Evolutionary conservation across 2,329 filamentous ascomycete genomes (phyloP), one percentile per base, ranked within the genome.

Genomic region (Uncinocarpus reesii): DNA sequence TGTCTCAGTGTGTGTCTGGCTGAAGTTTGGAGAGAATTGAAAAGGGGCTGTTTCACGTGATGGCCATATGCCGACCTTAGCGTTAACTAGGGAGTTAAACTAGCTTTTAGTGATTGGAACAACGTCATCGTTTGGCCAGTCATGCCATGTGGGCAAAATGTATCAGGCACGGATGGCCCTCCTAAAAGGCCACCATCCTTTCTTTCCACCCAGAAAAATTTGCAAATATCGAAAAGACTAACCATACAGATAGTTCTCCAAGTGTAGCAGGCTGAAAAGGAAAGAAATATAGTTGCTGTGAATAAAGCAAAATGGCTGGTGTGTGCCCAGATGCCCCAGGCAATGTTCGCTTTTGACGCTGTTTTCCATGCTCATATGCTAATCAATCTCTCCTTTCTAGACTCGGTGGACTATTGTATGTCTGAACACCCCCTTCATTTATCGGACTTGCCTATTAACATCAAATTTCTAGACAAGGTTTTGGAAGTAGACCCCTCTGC

Each of bases 401-500:
- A 32, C 70, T 7, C 76, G 75, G 74, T 77, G 16, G 73, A 81
- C 58, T 81, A 81, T 60, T 81, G 78, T 79, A 68, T 58, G 73
- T 57, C 51, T 48, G 13, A 26, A 23, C 18, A 24, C 21, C 2
- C 4, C 20, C 11, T 8, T 31, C 5, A 11, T 20, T 8, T 15
- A 18, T 3, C 41, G 16, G 16, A 24, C 29, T 4, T 24, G 3
- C 29, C 15, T 10, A 31, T 24, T 46, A 10, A 46, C 13, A 20
- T 7, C 15, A 24, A 20, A 6, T 28, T 13, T 29, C n/a, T 28
- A 89, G 85, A 90, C 69, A 79, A 77, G 43, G 77, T 84, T 55
- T 80, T 95, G 42, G 83, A 83, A 54, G 67, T 95, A 52, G 64
- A 81, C 44, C 77, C 86, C 29, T 83, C 76, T 57, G 88, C 90